Percentiles rank a stretch among this genome's conserved stretches.
Conservation (phyloP, 805 yeast genomes). For the Monosporozyma servazzii region DNA sequence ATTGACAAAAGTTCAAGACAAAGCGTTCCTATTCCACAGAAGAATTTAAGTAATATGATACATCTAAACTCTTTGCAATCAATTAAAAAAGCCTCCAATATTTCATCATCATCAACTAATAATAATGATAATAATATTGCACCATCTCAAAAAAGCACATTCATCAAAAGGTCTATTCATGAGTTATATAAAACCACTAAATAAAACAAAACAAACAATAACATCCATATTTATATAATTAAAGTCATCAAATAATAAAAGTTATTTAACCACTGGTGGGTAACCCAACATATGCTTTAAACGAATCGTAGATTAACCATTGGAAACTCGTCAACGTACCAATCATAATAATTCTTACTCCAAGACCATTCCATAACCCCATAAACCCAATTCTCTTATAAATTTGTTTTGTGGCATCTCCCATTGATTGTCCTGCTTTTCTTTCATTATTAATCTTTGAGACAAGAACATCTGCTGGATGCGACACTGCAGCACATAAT, state of each 20-base stretch:
- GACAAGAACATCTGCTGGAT: constrained; percentile 99
- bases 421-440: constrained; percentile 58
- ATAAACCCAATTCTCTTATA: constrained; percentile 75
- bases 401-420: constrained; percentile 59
- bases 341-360: constrained; percentile 91
- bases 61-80: neutral
- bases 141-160: constrained; percentile 13
- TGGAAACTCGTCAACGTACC: constrained; percentile 96
- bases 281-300: constrained; percentile 87
- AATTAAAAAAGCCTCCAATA: neutral
- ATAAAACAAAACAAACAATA: neutral
- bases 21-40: neutral
- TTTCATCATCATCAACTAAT: neutral
- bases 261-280: constrained; percentile 77
- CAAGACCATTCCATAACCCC: constrained; percentile 93
- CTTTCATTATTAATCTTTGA: constrained; percentile 71
- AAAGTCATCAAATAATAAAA: too few species aligned
- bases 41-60: neutral
- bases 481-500: constrained; percentile 89
- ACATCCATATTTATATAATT: neutral
- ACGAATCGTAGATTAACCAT: constrained; percentile 94
- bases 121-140: neutral
- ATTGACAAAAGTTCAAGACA: neutral
- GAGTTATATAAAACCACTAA: neutral
- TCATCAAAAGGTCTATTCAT: constrained; percentile 26